A percentile compares a stretch with the other conserved stretches of the same genome.
These are phyloP conservation scores for Ammopiptanthus mongolicus DNA, from an alignment of 306 rosid genomes.

Conservation along the genomic window DNA sequence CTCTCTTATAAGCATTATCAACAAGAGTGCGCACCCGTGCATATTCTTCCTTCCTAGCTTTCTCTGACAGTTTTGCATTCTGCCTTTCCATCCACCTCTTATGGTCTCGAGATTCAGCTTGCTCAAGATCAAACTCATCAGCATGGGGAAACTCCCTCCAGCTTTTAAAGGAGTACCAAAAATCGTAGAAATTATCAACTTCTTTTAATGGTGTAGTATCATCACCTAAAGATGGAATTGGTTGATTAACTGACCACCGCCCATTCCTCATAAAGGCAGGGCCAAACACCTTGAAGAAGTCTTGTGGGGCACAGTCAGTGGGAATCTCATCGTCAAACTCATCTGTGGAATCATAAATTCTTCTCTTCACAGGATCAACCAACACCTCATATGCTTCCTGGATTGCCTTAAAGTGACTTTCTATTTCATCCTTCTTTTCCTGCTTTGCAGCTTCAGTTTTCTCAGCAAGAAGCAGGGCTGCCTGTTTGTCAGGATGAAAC, in stretches of 20 bases:
- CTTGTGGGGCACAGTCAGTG: slow-evolving; percentile 86
- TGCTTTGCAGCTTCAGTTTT: slow-evolving; percentile 76
- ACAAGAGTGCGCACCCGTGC: slow-evolving; percentile 81
- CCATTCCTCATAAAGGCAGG: slow-evolving; percentile 97
- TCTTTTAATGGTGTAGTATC: slow-evolving; percentile 59
- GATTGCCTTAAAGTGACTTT: slow-evolving; percentile 77
- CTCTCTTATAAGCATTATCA: slow-evolving; percentile 91
- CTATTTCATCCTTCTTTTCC: slow-evolving; percentile 86
- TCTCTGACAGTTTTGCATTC: slow-evolving; percentile 84
- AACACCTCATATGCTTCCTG: slow-evolving; percentile 90
- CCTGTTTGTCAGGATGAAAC: slow-evolving; percentile 96
- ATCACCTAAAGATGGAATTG: slow-evolving; percentile 82
- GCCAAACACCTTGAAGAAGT: slow-evolving; percentile 89
- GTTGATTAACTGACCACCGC: slow-evolving; percentile 83
- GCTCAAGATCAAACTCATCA: slow-evolving; percentile 95
- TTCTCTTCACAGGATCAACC: slow-evolving; percentile 76
- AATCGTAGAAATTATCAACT: slow-evolving; percentile 77
- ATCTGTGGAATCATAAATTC: slow-evolving; percentile 95
- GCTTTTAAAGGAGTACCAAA: slow-evolving; percentile 91
- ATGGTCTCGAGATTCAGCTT: slow-evolving; percentile 96
- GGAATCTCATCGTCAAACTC: slow-evolving; percentile 98
- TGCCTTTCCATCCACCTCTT: slow-evolving; percentile 99
- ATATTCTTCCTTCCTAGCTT: slow-evolving; percentile 93
- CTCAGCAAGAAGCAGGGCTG: slow-evolving; percentile 79
- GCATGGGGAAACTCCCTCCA: slow-evolving; percentile 99